A percentile compares a stretch with the other conserved stretches of the same genome.
Evolutionary conservation across 106 monocot species (phyloP).

Genomic region (Platanthera guangdongensis): DNA sequence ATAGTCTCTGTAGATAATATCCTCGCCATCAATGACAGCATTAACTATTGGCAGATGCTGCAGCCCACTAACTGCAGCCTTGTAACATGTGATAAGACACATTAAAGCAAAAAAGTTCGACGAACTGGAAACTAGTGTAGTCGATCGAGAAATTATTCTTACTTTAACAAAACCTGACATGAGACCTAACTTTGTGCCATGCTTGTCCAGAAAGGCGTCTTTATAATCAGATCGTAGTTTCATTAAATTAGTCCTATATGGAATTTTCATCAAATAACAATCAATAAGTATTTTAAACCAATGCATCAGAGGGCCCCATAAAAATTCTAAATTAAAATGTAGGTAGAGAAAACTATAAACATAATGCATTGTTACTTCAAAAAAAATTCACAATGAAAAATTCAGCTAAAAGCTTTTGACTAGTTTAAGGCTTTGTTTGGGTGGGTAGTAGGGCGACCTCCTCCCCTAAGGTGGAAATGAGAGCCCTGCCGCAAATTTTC

Average conservation of each 20-base stretch:
- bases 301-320: neutral
- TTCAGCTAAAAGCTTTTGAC: neutral
- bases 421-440: neutral
- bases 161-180: constrained; percentile 97
- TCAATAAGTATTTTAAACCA: neutral
- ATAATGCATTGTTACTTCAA: neutral
- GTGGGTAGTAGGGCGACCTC: too few relatives aligned
- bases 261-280: neutral
- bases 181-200: constrained; percentile 83
- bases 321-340: neutral
- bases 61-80: constrained; percentile 93
- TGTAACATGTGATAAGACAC: constrained; percentile 6
- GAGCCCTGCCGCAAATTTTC: too few relatives aligned
- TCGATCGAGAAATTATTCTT: constrained; percentile 5
- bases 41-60: constrained; percentile 89
- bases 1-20: constrained; percentile 90
- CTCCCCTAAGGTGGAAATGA: too few relatives aligned
- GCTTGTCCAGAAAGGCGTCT: constrained; percentile 77
- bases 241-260: constrained; percentile 91
- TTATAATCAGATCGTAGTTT: constrained; percentile 94
- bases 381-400: neutral
- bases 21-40: constrained; percentile 89
- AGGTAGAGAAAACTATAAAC: neutral
- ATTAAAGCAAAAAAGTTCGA: neutral
- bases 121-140: neutral